Base-by-base conservation (phyloP, 208 protist species). In the Phytomonas sp. region DNA sequence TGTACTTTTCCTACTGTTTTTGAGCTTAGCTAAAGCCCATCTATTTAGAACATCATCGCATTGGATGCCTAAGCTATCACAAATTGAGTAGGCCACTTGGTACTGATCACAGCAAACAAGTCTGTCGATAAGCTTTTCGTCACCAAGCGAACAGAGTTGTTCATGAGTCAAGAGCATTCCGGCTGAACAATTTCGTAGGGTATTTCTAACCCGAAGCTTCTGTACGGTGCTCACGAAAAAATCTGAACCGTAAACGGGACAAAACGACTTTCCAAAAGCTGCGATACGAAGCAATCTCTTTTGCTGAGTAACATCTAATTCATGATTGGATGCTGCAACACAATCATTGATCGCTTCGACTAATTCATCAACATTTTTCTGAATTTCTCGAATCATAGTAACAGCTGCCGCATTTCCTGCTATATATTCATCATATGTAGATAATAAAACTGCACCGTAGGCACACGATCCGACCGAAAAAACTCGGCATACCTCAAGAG, bases 261-360 rank as follows among this genome's bases (percentile, higher is more conserved):
- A 84, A 77, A 98, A 98, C 59, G 88, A 94, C 74, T 97, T 97
- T 33, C 97, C 97, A 76, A 97, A 98, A 5, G 82, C 77, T 29
- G 97, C 95, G 7, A 97, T 94, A 63, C 92, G 84, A 23, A 98
- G 74, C 29, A 98, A 73, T 4, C 85, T 71, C 59, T 90, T 89
- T 68, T 98, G 95, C 56, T 94, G 80, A 5, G 66, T 61, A 6
- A 79, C 37, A 12, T 84, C 76, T 30, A 96, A 91, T 72, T 97
- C 92, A 69, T 89, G 88, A 3, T 83, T 86, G 0, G 97, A 95
- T 19, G 94, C 85, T 10, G 72, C 72, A 31, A 98, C 84, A 79
- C 97, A 98, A 40, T 87, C 81, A 34, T 87, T 76, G 0, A 98
- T 90, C 6, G 95, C 95, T 33, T 84, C 69, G 29, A 68, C 70